Evolutionary conservation across 2,329 filamentous ascomycete species (phyloP).

Genomic region (Blastomyces percursus): DNA sequence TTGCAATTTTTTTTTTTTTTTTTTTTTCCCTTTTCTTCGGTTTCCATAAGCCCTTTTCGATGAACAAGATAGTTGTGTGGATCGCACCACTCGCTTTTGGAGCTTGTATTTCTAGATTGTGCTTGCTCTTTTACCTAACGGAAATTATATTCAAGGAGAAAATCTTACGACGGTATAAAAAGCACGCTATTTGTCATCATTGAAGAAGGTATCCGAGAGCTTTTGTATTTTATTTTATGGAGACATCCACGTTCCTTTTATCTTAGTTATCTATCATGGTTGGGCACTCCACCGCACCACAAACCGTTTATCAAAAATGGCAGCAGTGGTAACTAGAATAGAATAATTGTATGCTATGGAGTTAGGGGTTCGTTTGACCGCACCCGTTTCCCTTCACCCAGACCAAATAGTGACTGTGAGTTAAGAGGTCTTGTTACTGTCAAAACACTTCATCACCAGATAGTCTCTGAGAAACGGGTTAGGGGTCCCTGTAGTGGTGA

Average conservation of each 20-base stretch:
- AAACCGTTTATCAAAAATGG: too few species aligned
- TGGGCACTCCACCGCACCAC: too few species aligned
- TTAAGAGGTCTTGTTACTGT: too few species aligned
- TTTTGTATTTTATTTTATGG: not conserved
- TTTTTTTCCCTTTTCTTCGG: not conserved
- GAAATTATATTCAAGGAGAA: not conserved
- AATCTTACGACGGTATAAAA: not conserved
- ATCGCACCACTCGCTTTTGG: not conserved
- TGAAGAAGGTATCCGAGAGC: not conserved
- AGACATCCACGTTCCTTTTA: not conserved
- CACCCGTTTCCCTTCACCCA: too few species aligned
- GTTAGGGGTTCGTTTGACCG: too few species aligned
- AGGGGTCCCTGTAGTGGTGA: too few species aligned
- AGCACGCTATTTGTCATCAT: not conserved
- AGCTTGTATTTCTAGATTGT: not conserved
- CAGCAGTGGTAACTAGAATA: too few species aligned
- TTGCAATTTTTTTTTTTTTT: not conserved
- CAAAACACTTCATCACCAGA: too few species aligned
- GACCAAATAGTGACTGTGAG: too few species aligned
- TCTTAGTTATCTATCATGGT: not conserved
- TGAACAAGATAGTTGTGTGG: not conserved
- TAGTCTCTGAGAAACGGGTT: too few species aligned
- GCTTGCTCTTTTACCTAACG: not conserved
- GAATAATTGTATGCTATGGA: too few species aligned
- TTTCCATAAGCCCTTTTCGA: not conserved